A percentile compares a stretch with the other conserved stretches of the same genome.
Conservation (phyloP, 2,329 filamentous ascomycete species). For the Fusarium napiforme region DNA sequence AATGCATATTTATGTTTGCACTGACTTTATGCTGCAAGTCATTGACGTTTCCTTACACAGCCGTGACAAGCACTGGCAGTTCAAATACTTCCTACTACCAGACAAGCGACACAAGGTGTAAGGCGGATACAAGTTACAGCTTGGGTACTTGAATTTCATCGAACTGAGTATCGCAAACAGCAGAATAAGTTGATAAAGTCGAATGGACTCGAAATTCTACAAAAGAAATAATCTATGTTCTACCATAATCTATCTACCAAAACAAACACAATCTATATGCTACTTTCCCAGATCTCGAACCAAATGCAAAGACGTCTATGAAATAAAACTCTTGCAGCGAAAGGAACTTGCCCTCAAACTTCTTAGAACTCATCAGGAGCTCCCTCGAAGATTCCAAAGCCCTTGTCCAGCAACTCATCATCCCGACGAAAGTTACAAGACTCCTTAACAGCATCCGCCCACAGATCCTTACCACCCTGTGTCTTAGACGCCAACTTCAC, state of each 20-base stretch:
- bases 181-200: too few species aligned
- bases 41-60: background rate
- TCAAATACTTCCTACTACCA: too few species aligned
- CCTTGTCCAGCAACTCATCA: background rate
- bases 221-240: too few species aligned
- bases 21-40: background rate
- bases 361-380: background rate
- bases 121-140: too few species aligned
- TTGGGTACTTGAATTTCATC: too few species aligned
- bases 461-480: background rate
- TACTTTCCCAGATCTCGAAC: rapidly evolving
- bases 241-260: background rate
- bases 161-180: too few species aligned
- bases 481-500: background rate
- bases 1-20: background rate
- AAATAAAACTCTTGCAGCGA: background rate
- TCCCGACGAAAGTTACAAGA: background rate
- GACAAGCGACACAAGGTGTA: too few species aligned
- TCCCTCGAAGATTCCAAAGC: background rate
- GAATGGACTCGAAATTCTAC: too few species aligned
- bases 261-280: background rate
- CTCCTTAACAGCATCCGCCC: background rate
- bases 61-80: background rate
- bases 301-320: too few species aligned
- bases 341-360: background rate